Evolutionary conservation across 2,329 filamentous ascomycete species (phyloP).

Genomic region (Neospermospora avenae): DNA sequence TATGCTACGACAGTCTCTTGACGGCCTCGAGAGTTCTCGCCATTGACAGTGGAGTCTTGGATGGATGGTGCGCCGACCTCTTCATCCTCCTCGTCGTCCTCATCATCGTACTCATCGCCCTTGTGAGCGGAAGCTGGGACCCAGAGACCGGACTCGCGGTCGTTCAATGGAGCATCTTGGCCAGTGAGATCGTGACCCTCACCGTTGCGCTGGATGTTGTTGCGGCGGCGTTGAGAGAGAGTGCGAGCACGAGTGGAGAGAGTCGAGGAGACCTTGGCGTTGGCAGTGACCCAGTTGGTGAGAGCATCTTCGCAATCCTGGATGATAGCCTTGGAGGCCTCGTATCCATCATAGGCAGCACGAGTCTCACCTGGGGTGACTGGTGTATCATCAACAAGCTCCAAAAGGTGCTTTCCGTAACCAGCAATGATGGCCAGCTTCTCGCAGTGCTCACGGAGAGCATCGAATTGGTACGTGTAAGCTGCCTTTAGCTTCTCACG

Average conservation of each 20-base stretch:
- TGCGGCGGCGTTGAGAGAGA: slow-evolving; percentile 78
- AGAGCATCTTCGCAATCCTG: slow-evolving; percentile 97
- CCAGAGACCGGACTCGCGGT: slow-evolving; percentile 77
- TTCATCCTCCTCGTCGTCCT: slow-evolving; percentile 64
- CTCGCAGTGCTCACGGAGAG: slow-evolving; percentile 93
- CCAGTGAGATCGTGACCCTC: slow-evolving; percentile 79
- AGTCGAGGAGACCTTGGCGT: slow-evolving; percentile 82
- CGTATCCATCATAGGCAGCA: slow-evolving; percentile 94
- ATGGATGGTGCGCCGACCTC: slow-evolving; percentile 48
- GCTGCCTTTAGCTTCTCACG: slow-evolving; percentile 99
- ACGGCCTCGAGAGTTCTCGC: slow-evolving; percentile 50
- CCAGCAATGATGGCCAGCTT: slow-evolving; percentile 98
- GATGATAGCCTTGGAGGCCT: slow-evolving; percentile 97
- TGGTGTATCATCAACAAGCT: slow-evolving; percentile 92
- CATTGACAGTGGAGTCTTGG: slow-evolving; percentile 52
- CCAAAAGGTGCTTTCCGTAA: slow-evolving; percentile 96
- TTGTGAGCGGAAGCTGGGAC: slow-evolving; percentile 67
- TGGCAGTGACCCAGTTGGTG: slow-evolving; percentile 93
- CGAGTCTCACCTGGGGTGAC: slow-evolving; percentile 97
- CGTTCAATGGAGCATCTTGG: slow-evolving; percentile 77
- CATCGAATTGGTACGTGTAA: slow-evolving; percentile 97
- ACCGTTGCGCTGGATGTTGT: slow-evolving; percentile 62
- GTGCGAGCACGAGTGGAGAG: slow-evolving; percentile 85
- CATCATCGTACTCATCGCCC: slow-evolving; percentile 54
- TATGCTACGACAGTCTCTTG: slow-evolving; percentile 43